Conservation (phyloP, 495 filamentous ascomycete genomes). For the Chaetomium fimeti region DNA sequence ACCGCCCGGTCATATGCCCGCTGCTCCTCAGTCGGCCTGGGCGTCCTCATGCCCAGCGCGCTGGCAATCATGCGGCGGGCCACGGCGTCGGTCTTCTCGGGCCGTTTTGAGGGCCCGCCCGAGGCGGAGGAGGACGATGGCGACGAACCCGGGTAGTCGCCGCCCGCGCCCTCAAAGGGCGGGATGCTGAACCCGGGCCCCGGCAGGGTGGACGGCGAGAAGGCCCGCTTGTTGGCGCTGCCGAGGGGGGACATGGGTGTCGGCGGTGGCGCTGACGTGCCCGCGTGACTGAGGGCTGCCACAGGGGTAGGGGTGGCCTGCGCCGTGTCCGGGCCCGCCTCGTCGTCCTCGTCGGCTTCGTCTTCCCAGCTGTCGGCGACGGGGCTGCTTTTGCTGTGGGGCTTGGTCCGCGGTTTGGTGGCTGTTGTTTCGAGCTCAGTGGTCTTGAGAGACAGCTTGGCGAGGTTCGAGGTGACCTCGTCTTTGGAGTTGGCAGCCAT, state of each 20-base stretch:
- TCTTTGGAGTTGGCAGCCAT: slow-evolving; percentile 28
- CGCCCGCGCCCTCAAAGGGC: slow-evolving; percentile 19
- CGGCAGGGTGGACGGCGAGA: slow-evolving; percentile 30
- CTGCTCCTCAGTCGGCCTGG: slow-evolving; percentile 83
- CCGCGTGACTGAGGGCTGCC: slow-evolving; percentile 23
- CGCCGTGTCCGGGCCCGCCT: slow-evolving; percentile 35
- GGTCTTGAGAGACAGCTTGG: slow-evolving; percentile 42
- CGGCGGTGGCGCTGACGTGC: slow-evolving; percentile 54
- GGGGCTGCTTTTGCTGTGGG: slow-evolving; percentile 43
- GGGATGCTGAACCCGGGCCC: slow-evolving; percentile 20
- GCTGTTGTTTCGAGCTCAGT: slow-evolving; percentile 13
- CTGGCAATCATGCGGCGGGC: slow-evolving; percentile 87
- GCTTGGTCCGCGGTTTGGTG: slow-evolving; percentile 18
- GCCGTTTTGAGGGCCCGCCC: slow-evolving; percentile 47
- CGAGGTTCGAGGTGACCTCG: slow-evolving; percentile 33
- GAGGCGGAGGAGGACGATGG: not conserved
- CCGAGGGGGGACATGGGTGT: slow-evolving; percentile 59
- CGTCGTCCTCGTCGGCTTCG: slow-evolving; percentile 53
- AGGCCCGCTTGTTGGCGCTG: slow-evolving; percentile 30
- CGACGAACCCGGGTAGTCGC: not conserved
- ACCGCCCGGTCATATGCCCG: slow-evolving; percentile 78
- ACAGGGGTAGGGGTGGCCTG: slow-evolving; percentile 18
- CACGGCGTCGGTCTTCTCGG: slow-evolving; percentile 90
- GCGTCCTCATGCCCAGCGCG: slow-evolving; percentile 77
- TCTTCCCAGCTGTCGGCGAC: slow-evolving; percentile 88